Conservation (phyloP, 495 filamentous ascomycete species). For the Penicillium waksmanii region DNA sequence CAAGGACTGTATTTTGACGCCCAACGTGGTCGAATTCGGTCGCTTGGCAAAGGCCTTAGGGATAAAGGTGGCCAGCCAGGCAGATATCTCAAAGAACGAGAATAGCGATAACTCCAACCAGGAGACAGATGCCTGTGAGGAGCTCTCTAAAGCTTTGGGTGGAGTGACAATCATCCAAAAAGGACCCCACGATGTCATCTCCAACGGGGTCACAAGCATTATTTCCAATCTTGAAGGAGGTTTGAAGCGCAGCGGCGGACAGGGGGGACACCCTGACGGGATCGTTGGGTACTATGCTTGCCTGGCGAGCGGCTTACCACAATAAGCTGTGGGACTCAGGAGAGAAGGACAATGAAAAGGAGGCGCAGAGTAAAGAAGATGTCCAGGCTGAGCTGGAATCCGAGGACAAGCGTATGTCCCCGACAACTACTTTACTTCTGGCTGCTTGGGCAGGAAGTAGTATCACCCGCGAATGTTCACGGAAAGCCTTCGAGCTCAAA, state of each 20-base stretch:
- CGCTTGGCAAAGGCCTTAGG: slow-evolving; percentile 73
- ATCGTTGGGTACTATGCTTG: slow-evolving; percentile 82
- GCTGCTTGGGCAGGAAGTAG: slow-evolving; percentile 85
- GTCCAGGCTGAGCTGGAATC: slow-evolving; percentile 50
- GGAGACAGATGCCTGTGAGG: slow-evolving; percentile 63
- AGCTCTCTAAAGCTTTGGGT: slow-evolving; percentile 74
- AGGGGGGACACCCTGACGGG: slow-evolving; percentile 97
- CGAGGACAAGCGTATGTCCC: slow-evolving; percentile 49
- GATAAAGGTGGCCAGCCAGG: slow-evolving; percentile 53
- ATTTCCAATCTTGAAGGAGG: slow-evolving; percentile 78
- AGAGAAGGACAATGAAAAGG: slow-evolving; percentile 47
- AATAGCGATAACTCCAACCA: slow-evolving; percentile 48
- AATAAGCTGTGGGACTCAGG: slow-evolving; percentile 77
- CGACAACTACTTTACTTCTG: slow-evolving; percentile 69
- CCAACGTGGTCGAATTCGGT: slow-evolving; percentile 92
- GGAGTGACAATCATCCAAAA: slow-evolving; percentile 93
- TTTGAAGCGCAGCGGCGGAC: slow-evolving; percentile 87
- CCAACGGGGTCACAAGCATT: slow-evolving; percentile 75
- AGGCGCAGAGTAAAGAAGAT: slow-evolving; percentile 43
- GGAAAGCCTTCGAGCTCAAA: slow-evolving; percentile 82
- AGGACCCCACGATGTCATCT: slow-evolving; percentile 81
- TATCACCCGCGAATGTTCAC: slow-evolving; percentile 89
- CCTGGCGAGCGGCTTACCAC: slow-evolving; percentile 83
- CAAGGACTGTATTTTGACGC: slow-evolving; percentile 84
- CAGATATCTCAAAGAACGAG: slow-evolving; percentile 45